Evolutionary conservation across 345 rosid genomes (phyloP).

Genomic region (Hibiscus tridactylites): DNA sequence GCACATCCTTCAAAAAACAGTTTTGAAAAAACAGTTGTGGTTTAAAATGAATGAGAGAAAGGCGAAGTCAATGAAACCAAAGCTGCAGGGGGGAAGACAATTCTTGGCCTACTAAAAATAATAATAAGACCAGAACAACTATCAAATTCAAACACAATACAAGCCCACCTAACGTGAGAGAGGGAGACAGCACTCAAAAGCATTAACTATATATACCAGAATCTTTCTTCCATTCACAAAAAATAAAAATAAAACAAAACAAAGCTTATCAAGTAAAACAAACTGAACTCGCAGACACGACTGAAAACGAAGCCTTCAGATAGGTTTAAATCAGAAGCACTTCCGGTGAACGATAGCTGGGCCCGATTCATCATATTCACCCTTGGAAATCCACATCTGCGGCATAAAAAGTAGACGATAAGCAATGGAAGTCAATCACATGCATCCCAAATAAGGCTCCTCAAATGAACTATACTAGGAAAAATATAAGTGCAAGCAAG

Average conservation of each 20-base stretch:
- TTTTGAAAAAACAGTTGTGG: too few relatives aligned
- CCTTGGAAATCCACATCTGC: constrained; percentile 1
- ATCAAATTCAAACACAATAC: neutral
- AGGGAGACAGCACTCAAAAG: neutral
- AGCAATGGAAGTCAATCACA: neutral
- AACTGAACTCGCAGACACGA: neutral
- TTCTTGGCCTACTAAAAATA: neutral
- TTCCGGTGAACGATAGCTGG: neutral
- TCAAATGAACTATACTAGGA: neutral
- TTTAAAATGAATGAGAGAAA: too few relatives aligned
- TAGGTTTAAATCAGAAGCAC: neutral
- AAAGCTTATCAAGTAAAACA: neutral
- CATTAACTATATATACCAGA: neutral
- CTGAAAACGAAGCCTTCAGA: neutral
- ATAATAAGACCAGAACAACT: neutral
- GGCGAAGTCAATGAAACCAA: too few relatives aligned
- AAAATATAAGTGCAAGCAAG: neutral
- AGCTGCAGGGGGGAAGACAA: neutral
- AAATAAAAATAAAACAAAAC: neutral
- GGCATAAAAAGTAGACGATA: neutral
- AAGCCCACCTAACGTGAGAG: neutral
- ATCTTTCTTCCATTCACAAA: neutral
- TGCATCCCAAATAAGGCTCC: neutral
- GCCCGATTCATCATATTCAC: neutral
- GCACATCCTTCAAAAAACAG: too few relatives aligned